These are phyloP conservation scores for Lasiosphaeria hispida DNA, from an alignment of 495 filamentous ascomycete species.

Conservation along the genomic window DNA sequence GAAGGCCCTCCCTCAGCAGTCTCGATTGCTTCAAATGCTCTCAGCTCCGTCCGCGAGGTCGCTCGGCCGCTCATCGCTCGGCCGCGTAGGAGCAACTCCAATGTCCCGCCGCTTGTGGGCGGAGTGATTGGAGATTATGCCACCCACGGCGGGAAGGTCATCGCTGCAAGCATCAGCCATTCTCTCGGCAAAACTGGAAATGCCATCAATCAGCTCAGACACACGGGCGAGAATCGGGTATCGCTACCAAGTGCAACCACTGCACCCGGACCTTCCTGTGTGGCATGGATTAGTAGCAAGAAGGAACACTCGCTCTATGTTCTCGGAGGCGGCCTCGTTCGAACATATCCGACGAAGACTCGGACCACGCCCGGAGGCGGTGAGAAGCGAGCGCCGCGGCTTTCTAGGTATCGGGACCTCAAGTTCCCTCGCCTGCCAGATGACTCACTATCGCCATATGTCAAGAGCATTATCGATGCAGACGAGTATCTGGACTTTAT, in stretches of 20 bases:
- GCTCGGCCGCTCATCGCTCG: slow-evolving; percentile 48
- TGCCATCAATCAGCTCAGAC: slow-evolving; percentile 74
- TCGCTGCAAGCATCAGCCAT: slow-evolving; percentile 79
- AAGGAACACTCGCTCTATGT: slow-evolving; percentile 55
- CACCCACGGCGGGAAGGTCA: slow-evolving; percentile 69
- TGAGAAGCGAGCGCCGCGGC: slow-evolving; percentile 40
- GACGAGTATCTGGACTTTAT: slow-evolving; percentile 49
- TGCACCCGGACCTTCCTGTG: slow-evolving; percentile 49
- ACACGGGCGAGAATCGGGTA: slow-evolving; percentile 80
- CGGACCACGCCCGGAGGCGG: slow-evolving; percentile 35
- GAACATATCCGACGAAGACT: slow-evolving; percentile 64
- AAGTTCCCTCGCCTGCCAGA: slow-evolving; percentile 59
- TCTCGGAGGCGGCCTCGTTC: slow-evolving; percentile 58
- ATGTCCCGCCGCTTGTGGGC: slow-evolving; percentile 42
- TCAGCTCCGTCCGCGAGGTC: slow-evolving; percentile 65
- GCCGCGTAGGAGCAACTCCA: slow-evolving; percentile 48
- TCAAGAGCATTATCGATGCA: slow-evolving; percentile 45
- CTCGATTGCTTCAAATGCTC: slow-evolving; percentile 55
- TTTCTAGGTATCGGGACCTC: slow-evolving; percentile 61
- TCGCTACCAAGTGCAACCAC: slow-evolving; percentile 59
- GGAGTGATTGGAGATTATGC: slow-evolving; percentile 66
- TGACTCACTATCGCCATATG: slow-evolving; percentile 40
- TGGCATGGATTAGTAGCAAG: slow-evolving; percentile 54
- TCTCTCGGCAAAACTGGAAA: slow-evolving; percentile 79
- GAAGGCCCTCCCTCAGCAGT: slow-evolving; percentile 49